Evolutionary conservation across 192 early-diverging fungal species (phyloP), one percentile per base, ranked within the genome.

Genomic region (Linnemannia schmuckeri): DNA sequence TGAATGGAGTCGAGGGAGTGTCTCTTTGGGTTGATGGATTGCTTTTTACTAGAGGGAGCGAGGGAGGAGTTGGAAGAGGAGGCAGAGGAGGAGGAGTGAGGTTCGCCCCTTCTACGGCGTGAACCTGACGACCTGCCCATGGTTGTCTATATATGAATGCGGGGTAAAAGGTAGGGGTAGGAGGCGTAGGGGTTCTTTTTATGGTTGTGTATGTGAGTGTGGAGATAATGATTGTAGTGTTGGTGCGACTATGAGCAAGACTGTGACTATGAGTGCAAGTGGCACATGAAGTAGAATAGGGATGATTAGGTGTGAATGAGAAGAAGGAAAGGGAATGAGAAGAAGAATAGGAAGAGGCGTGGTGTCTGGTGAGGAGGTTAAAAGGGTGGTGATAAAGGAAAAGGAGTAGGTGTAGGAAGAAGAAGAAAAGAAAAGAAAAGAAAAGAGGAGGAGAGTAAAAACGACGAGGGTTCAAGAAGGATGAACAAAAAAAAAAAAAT

Each of bases 1-100:
- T 49, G 40, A 37, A 33, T 72, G 22, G 72, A 81, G 68, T 85
- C 83, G 40, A 79, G 17, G 6, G 77, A 72, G 22, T 80, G 83
- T 20, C 78, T 41, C 42, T 76, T 85, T 37, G 76, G 76, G 71
- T 78, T 77, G 47, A 17, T 75, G 55, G 57, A 17, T 17, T 37
- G 20, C n/a, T 61, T 66, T 68, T 77, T 76, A 57, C 37, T 18
- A 27, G 55, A 57, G 30, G 44, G 41, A 15, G 66, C 69, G 61
- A 69, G 42, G 37, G 61, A 55, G 37, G 75, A 61, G 13, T 33
- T 42, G 35, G 61, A 72, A n/a, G 77, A 72, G 8, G 49, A 37
- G 33, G 74, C 30, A 15, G 77, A 78, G 52, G 77, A 72, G 35
- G 68, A 49, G 9, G 63, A 35, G 27, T 66, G 42, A 30, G 42